A percentile compares a stretch with the other conserved stretches of the same genome.
These are phyloP conservation scores for Phytophthora podocarpi DNA, from an alignment of 352 stramenopile genomes.

Conservation along the genomic window DNA sequence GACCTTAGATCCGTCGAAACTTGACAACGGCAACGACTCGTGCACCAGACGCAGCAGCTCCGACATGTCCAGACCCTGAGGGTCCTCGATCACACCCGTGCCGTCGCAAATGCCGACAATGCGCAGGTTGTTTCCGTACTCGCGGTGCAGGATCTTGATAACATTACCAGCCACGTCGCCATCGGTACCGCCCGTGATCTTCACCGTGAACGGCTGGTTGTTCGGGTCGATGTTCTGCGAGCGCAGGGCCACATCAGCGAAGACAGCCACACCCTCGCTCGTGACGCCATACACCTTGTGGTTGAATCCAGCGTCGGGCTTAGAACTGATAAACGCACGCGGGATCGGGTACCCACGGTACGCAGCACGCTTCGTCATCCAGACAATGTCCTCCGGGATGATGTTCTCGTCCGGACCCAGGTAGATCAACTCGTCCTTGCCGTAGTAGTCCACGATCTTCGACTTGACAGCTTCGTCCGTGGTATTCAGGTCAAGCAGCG, in stretches of 20 bases:
- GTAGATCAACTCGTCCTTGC: slow-evolving; percentile 86
- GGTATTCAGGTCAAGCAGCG: slow-evolving; percentile 81
- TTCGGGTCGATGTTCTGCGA: slow-evolving; percentile 81
- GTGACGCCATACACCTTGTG: slow-evolving; percentile 90
- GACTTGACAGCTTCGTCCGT: slow-evolving; percentile 70
- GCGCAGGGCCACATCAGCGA: slow-evolving; percentile 74
- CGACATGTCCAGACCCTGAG: slow-evolving; percentile 92
- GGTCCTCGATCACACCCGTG: slow-evolving; percentile 95
- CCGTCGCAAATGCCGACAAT: slow-evolving; percentile 93
- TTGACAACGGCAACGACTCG: slow-evolving; percentile 89
- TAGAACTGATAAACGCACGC: slow-evolving; percentile 87
- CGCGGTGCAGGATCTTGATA: slow-evolving; percentile 96
- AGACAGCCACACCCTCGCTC: slow-evolving; percentile 83
- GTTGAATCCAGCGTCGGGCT: slow-evolving; percentile 85
- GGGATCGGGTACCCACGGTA: slow-evolving; percentile 82
- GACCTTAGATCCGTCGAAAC: slow-evolving; percentile 63
- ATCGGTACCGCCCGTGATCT: slow-evolving; percentile 96
- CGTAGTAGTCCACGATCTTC: slow-evolving; percentile 83
- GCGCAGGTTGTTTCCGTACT: slow-evolving; percentile 94
- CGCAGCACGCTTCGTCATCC: slow-evolving; percentile 85
- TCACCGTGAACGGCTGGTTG: slow-evolving; percentile 77
- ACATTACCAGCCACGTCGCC: slow-evolving; percentile 98
- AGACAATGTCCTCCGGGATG: slow-evolving; percentile 75
- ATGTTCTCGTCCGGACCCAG: slow-evolving; percentile 86
- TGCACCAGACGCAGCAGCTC: slow-evolving; percentile 96